Evolutionary conservation across 2,329 filamentous ascomycete genomes (phyloP).

Genomic region (Hypocrella siamensis): DNA sequence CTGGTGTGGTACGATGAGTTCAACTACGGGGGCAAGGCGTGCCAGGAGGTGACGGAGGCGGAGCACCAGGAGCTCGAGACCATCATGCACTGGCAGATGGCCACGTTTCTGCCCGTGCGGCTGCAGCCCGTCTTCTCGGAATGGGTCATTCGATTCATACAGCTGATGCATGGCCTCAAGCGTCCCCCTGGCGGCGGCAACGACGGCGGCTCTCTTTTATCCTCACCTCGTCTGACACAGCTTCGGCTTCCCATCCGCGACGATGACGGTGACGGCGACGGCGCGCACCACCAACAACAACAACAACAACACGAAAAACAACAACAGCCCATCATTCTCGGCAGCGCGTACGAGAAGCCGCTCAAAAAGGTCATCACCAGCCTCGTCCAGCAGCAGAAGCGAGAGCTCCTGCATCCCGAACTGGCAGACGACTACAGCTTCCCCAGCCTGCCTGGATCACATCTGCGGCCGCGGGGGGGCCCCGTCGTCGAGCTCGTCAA

Average conservation of each 20-base stretch:
- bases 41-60: constrained; percentile 60
- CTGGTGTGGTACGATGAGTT: constrained; percentile 98
- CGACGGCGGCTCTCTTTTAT: too few species aligned
- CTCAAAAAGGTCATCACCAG: constrained; percentile 75
- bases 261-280: not conserved
- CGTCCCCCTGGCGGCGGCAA: constrained; percentile 39
- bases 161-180: constrained; percentile 83
- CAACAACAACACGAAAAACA: constrained; percentile 43
- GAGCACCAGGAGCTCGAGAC: constrained; percentile 68
- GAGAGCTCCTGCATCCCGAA: constrained; percentile 79
- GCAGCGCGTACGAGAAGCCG: constrained; percentile 74
- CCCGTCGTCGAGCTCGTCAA: constrained; percentile 90
- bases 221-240: constrained; percentile 41
- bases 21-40: constrained; percentile 94
- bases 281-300: constrained; percentile 38
- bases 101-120: constrained; percentile 66
- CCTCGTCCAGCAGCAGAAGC: constrained; percentile 73
- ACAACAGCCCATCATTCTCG: constrained; percentile 54
- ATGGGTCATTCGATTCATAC: constrained; percentile 89
- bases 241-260: constrained; percentile 17
- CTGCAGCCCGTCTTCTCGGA: constrained; percentile 78
- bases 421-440: constrained; percentile 78
- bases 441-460: constrained; percentile 61
- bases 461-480: constrained; percentile 22
- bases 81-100: constrained; percentile 97